Conservation (phyloP, 345 rosid genomes). For the Pelargonium nanum region DNA sequence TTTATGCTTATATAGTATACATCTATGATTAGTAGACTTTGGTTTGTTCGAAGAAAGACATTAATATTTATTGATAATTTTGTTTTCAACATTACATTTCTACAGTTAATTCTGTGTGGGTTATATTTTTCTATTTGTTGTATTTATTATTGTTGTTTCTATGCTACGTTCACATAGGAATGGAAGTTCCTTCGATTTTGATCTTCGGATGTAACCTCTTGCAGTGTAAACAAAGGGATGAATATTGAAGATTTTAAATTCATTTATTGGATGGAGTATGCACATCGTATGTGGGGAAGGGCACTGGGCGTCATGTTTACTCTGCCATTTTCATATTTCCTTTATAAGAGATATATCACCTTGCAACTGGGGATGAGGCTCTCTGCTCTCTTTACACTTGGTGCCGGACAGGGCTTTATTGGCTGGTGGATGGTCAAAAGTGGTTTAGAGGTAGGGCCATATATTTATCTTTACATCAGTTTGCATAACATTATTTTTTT, state of each 20-base stretch:
- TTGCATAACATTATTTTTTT: background rate
- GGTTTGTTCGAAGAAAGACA: background rate
- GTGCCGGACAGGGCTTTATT: conserved; percentile 94
- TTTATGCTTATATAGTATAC: too few relatives aligned
- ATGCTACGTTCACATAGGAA: background rate
- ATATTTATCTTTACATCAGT: background rate
- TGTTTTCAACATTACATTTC: background rate
- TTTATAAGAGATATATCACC: conserved; percentile 81
- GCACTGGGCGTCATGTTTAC: conserved; percentile 94
- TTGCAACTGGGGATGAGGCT: conserved; percentile 67
- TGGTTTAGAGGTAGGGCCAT: conserved; percentile 67
- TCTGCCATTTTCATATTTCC: conserved; percentile 86
- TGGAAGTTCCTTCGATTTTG: background rate
- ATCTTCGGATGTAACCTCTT: conserved; percentile 4
- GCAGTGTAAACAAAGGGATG: conserved; percentile 90
- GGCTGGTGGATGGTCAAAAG: conserved; percentile 99
- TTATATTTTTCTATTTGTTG: background rate
- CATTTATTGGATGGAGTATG: conserved; percentile 97
- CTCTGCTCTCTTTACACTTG: conserved; percentile 77
- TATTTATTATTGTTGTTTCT: too few relatives aligned
- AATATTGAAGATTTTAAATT: conserved; percentile 84
- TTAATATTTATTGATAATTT: background rate
- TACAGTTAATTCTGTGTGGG: background rate
- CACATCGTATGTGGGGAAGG: conserved; percentile 98
- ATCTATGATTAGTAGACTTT: too few relatives aligned